These are phyloP conservation scores for Neurospora hispaniola DNA, from an alignment of 495 filamentous ascomycete genomes.

Conservation along the genomic window DNA sequence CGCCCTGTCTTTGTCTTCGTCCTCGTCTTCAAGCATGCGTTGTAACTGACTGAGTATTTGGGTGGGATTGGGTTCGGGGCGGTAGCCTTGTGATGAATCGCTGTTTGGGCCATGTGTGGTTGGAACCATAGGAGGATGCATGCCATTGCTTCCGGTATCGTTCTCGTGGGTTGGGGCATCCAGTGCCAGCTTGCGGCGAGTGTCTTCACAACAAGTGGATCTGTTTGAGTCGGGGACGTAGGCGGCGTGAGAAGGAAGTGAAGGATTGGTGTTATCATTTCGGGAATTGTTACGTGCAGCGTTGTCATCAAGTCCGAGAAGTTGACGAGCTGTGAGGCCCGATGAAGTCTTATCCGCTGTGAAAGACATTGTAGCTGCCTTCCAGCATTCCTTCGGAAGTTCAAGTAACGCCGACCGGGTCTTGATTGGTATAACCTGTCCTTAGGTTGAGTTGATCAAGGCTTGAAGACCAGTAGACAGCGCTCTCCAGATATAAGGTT, in stretches of 20 bases:
- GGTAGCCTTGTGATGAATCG: not conserved
- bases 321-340: not conserved
- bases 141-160: not conserved
- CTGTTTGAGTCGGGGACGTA: not conserved
- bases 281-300: not conserved
- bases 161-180: not conserved
- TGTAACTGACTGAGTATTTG: not conserved
- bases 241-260: not conserved
- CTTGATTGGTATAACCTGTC: too few species aligned
- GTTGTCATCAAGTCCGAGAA: not conserved
- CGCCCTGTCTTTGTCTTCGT: not conserved
- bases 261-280: not conserved
- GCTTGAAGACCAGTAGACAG: too few species aligned
- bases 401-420: too few species aligned
- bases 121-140: not conserved
- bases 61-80: not conserved
- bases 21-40: not conserved
- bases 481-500: too few species aligned
- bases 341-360: not conserved
- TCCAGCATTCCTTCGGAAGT: not conserved
- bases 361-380: not conserved
- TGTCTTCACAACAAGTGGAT: not conserved
- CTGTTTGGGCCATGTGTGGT: not conserved
- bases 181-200: not conserved
- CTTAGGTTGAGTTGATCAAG: too few species aligned